Evolutionary conservation across 140 eudicot genomes (phyloP).

Genomic region (Oenanthe javanica): DNA sequence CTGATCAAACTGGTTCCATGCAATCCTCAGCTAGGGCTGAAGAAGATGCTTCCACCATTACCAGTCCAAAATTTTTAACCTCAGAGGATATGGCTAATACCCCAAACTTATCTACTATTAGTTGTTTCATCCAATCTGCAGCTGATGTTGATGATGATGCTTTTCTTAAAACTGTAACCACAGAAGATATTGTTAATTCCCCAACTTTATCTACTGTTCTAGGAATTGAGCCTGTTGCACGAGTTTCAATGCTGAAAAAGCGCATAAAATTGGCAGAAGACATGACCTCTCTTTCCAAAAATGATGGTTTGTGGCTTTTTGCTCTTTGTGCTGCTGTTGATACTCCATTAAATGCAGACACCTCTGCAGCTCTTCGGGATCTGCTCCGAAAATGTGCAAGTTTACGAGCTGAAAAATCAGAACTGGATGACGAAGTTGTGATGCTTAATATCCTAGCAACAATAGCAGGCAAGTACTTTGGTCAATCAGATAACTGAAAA

Average conservation of each 20-base stretch:
- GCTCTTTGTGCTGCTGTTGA: constrained; percentile 85
- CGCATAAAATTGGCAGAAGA: constrained; percentile 42
- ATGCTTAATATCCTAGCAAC: constrained; percentile 73
- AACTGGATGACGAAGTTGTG: constrained; percentile 63
- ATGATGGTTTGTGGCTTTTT: constrained; percentile 73
- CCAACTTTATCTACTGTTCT: constrained; percentile 46
- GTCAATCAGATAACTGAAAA: constrained; percentile 45
- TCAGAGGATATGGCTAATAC: constrained; percentile 13
- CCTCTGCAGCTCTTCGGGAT: constrained; percentile 62
- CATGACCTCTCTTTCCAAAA: constrained; percentile 25
- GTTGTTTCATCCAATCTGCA: constrained; percentile 7
- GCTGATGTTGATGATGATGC: not conserved
- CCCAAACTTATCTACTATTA: constrained; percentile 43
- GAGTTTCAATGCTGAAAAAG: constrained; percentile 52
- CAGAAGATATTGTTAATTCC: constrained; percentile 15
- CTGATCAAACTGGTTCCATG: constrained; percentile 7
- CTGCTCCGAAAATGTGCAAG: constrained; percentile 71
- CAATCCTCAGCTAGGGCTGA: not conserved
- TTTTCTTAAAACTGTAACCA: constrained; percentile 5
- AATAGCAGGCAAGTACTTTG: constrained; percentile 72
- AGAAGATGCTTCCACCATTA: constrained; percentile 6
- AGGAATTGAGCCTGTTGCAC: constrained; percentile 54
- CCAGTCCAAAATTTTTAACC: constrained; percentile 1
- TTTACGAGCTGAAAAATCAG: constrained; percentile 52
- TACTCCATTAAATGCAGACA: constrained; percentile 61